phyloP scores from a whole-genome alignment of 352 stramenopile genomes.

The Hyaloperonospora arabidopsidis region DNA sequence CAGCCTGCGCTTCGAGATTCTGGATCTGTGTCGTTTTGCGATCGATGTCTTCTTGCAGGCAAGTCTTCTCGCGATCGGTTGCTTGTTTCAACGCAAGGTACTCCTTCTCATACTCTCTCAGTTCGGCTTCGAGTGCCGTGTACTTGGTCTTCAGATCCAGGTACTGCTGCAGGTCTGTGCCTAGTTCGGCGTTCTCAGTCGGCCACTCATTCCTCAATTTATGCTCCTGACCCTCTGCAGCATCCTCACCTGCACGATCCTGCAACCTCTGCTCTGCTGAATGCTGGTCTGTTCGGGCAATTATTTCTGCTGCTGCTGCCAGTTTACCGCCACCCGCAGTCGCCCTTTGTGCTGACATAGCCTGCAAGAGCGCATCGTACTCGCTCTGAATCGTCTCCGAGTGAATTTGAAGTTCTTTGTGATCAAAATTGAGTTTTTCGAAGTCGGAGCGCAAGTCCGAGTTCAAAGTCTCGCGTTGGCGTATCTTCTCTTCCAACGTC shows the following conservation, averaged over 20 bases:
- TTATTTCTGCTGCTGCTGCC: constrained; percentile 28
- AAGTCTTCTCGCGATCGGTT: constrained; percentile 51
- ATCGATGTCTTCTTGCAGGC: constrained; percentile 60
- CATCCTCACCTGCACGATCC: constrained; percentile 13
- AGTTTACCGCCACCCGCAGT: constrained; percentile 35
- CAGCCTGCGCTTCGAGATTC: constrained; percentile 52
- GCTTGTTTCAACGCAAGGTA: constrained; percentile 48
- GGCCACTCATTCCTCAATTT: constrained; percentile 13
- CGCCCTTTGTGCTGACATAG: constrained; percentile 33
- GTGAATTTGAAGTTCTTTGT: constrained; percentile 76
- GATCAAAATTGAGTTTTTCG: constrained; percentile 72
- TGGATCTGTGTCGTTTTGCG: constrained; percentile 54
- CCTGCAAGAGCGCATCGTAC: constrained; percentile 52
- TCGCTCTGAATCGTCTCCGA: constrained; percentile 70
- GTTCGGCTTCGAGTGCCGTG: constrained; percentile 45
- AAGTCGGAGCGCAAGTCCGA: constrained; percentile 57
- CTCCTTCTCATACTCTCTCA: constrained; percentile 65
- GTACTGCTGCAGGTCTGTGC: constrained; percentile 32
- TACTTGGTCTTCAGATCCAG: constrained; percentile 42
- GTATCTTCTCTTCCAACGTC: constrained; percentile 58
- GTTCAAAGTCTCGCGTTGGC: constrained; percentile 47
- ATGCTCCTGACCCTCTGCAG: constrained; percentile 17
- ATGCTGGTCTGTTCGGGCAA: constrained; percentile 25
- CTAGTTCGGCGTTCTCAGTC: constrained; percentile 8
- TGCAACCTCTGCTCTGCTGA: constrained; percentile 16